Base-by-base conservation (phyloP, 2,329 filamentous ascomycete genomes). In the Ceratocystis cubensis region DNA sequence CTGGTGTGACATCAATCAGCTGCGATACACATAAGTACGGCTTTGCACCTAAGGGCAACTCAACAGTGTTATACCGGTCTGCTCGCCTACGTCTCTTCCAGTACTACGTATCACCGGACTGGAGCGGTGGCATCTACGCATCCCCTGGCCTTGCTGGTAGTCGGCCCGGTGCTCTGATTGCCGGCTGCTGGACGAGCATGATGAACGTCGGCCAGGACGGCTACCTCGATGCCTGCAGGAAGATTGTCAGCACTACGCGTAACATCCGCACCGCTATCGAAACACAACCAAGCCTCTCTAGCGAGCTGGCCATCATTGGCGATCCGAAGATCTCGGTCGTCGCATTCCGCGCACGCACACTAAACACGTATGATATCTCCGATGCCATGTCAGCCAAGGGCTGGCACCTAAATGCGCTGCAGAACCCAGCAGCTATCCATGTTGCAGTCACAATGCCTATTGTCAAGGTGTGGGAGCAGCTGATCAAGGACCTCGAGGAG, bases 1-100 rank as follows among this genome's bases (percentile, higher is more conserved):
- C 89, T 71, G 94, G 94, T 71, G 94, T 99, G 46, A 96, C 93
- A 2, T 93, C 88, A 75, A 97, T 99, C 75, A 91, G 87, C 71
- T 95, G 92, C 75, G 94, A 99, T 75, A 99, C 94, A 2, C 94
- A 99, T 82, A 99, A 99, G 76, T 99, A 99, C 75, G 94, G 94
- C 46, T 99, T 99, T 74, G 94, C 94, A 0, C 94, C 94, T 65
- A 99, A 99, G 79, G 94, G 94, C 71, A 99, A 96, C 81, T 94
- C 88, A 64, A 94, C 91, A 1, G 82, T 96, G 15, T 82, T 99
- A 53, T 99, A 99, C 81, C 90, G 94, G 71, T 88, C 85, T 59
- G 82, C 86, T 44, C 78, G 83, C 61, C 83, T 95, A 70, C 86
- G 94, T 71, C 85, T 85, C 67, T 93, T 96, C 76, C 94, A 99